Percentiles rank a stretch among this genome's conserved stretches.
Evolutionary conservation across 805 yeast genomes (phyloP).

Genomic region (Tetrapisispora phaffii): DNA sequence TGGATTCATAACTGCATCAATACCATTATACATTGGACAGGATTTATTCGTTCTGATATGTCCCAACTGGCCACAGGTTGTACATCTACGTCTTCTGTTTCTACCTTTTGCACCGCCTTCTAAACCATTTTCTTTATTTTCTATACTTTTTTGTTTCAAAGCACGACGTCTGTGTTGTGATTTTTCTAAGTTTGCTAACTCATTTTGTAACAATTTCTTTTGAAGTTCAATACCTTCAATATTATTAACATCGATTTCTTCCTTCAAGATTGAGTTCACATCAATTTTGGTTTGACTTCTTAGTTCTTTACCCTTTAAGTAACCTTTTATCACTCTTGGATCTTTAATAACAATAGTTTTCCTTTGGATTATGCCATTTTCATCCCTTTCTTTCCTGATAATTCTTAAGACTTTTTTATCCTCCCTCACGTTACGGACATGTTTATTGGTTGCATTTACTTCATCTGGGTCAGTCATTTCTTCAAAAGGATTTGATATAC

Average conservation of each 20-base stretch:
- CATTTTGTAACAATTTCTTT: slow-evolving; percentile 68
- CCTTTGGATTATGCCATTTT: slow-evolving; percentile 78
- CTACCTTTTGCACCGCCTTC: slow-evolving; percentile 26
- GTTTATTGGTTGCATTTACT: slow-evolving; percentile 28
- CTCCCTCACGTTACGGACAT: slow-evolving; percentile 19
- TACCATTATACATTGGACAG: slow-evolving; percentile 75
- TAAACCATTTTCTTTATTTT: slow-evolving; percentile 12
- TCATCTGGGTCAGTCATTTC: slow-evolving; percentile 31
- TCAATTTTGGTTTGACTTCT: slow-evolving; percentile 57
- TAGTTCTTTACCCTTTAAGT: slow-evolving; percentile 59
- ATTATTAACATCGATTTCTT: slow-evolving; percentile 41
- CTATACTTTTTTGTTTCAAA: slow-evolving; percentile 35
- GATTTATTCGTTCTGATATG: slow-evolving; percentile 83
- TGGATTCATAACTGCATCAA: slow-evolving; percentile 9
- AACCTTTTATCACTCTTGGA: slow-evolving; percentile 79
- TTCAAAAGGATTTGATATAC: slow-evolving; percentile 32
- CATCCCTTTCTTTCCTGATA: slow-evolving; percentile 71
- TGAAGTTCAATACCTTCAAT: slow-evolving; percentile 72
- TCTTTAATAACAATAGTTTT: slow-evolving; percentile 70
- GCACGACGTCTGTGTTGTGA: slow-evolving; percentile 59
- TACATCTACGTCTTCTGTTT: slow-evolving; percentile 65
- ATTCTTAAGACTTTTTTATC: slow-evolving; percentile 45
- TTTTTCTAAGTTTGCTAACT: slow-evolving; percentile 72
- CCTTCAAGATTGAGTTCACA: slow-evolving; percentile 33
- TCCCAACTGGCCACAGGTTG: slow-evolving; percentile 91